Evolutionary conservation across 2,329 filamentous ascomycete genomes (phyloP), one percentile per base, ranked within the genome.

Genomic region (Diaporthe destruens): DNA sequence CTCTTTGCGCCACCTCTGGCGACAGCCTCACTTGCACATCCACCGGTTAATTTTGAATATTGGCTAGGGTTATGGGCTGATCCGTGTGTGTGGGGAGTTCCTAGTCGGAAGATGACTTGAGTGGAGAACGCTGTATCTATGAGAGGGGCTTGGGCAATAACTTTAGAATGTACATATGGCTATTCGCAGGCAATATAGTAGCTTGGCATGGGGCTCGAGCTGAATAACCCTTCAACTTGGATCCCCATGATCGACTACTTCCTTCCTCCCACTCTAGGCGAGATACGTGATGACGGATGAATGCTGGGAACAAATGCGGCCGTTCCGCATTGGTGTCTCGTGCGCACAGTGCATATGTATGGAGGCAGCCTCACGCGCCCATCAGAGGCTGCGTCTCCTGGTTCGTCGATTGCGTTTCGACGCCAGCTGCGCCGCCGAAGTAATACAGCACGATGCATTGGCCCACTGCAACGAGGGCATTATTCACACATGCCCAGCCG

Each of bases 11-110:
- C 11, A 73, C 69, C 49, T 63, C 69, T 18, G 67, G 74, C 18
- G 63, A 44, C 53, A 25, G 68, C 32, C 69, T 75, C 8, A 74
- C 70, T 16, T 72, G 72, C 59, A 51, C 65, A 2, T 91, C 90
- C 76, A 70, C 54, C 39, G 74, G 74, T 63, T 75, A 69, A 66
- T 32, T 16, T 2, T 12, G 4, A 51, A 29, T 1, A 29, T 16
- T 2, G 6, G 25, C 42, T n/a, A n/a, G n/a, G n/a, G n/a, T n/a
- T n/a, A 25, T 4, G 9, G 12, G 12, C 3, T 16, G 3, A 6
- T 20, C 34, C 29, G 7, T 65, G 3, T 5, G 25, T n/a, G 16
- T 32, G 16, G 12, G 6, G 39, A 42, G 14, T 42, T 18, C 3
- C 4, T 47, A 2, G 2, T 8, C 0, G 20, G 6, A 20, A n/a